phyloP scores from a whole-genome alignment of 1,139 yeast genomes.

The Pichia sp. region DNA sequence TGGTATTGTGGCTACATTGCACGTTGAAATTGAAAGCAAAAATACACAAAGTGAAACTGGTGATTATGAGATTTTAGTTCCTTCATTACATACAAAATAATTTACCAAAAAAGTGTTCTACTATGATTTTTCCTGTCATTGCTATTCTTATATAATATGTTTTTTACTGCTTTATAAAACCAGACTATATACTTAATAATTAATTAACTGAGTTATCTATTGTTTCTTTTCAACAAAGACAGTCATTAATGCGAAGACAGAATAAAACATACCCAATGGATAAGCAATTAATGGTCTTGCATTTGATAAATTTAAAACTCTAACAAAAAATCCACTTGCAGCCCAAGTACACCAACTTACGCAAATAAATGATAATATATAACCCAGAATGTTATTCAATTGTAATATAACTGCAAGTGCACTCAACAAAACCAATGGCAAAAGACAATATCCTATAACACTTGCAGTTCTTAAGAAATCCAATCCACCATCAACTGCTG shows the following conservation, averaged over 20 bases:
- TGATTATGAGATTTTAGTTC: constrained; percentile 65
- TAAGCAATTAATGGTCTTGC: constrained; percentile 90
- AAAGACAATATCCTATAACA: constrained; percentile 86
- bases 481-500: constrained; percentile 31
- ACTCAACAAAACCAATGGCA: constrained; percentile 81
- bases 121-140: not conserved
- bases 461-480: constrained; percentile 78
- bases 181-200: not conserved
- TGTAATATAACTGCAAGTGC: constrained; percentile 55
- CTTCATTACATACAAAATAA: constrained; percentile 39
- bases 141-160: not conserved
- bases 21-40: constrained; percentile 59
- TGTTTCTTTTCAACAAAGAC: constrained; percentile 45
- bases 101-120: not conserved
- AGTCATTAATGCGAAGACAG: constrained; percentile 94
- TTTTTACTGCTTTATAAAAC: not conserved
- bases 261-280: constrained; percentile 86
- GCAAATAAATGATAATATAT: constrained; percentile 57
- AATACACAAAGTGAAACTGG: constrained; percentile 49
- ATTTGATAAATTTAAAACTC: constrained; percentile 74
- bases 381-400: constrained; percentile 72
- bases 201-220: not conserved
- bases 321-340: constrained; percentile 88
- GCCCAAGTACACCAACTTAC: constrained; percentile 94
- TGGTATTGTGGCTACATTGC: constrained; percentile 62